A percentile compares a stretch with the other conserved stretches of the same genome.
Evolutionary conservation across 352 stramenopile species (phyloP).

Genomic region (Globisporangium sylvaticum): DNA sequence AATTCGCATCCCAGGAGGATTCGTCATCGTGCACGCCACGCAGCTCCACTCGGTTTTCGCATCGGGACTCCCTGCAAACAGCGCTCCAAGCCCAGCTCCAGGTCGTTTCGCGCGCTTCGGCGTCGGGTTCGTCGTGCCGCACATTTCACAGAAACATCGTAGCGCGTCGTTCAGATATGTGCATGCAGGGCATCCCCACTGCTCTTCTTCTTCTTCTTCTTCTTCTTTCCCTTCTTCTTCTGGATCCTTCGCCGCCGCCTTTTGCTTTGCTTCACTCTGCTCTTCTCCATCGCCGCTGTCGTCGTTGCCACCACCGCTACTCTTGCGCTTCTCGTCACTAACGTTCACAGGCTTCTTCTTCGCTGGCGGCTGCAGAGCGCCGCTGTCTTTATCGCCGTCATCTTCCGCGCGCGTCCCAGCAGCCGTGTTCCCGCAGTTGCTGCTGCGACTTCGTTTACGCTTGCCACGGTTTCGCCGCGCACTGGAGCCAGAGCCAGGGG

Average conservation of each 20-base stretch:
- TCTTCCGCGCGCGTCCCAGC: not conserved
- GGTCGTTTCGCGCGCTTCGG: conserved; percentile 8
- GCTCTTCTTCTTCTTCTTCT: conserved; percentile 14
- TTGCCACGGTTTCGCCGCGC: conserved; percentile 24
- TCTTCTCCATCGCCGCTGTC: conserved; percentile 10
- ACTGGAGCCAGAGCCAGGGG: conserved; percentile 17
- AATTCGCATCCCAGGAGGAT: conserved; percentile 38
- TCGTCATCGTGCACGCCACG: conserved; percentile 69
- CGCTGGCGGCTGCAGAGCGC: not conserved
- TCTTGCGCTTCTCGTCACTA: not conserved
- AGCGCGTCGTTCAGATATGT: conserved; percentile 66
- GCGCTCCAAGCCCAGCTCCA: not conserved
- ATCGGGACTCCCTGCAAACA: conserved; percentile 1
- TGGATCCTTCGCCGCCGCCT: conserved; percentile 1
- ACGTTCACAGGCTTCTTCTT: conserved; percentile 8
- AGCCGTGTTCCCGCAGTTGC: not conserved
- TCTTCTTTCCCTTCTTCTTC: conserved; percentile 9
- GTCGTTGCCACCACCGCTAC: too few species aligned
- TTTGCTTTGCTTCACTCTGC: conserved; percentile 3
- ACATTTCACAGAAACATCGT: conserved; percentile 76
- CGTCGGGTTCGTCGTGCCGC: conserved; percentile 52
- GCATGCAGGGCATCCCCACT: conserved; percentile 66
- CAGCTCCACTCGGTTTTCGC: conserved; percentile 53
- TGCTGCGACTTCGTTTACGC: conserved; percentile 28
- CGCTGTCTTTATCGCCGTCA: not conserved